Base-by-base conservation (phyloP, 2,329 filamentous ascomycete species). In the Fusarium poae region DNA sequence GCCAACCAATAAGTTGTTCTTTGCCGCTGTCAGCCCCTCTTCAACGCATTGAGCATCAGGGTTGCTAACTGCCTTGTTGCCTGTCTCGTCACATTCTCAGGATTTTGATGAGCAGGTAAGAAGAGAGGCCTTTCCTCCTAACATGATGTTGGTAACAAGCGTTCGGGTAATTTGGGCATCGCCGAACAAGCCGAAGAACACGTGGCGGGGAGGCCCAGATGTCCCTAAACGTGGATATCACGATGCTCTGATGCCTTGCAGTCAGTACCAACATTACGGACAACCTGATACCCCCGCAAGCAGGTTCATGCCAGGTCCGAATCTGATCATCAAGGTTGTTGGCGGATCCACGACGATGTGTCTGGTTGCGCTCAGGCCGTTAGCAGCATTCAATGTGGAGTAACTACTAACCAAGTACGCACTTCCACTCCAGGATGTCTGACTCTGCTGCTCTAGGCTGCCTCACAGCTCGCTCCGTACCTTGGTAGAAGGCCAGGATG, bases 271-370 rank as follows among this genome's bases (percentile, higher is more conserved):
- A 21, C 34, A 39, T 40, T 23, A 20, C 25, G 11, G 10, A 13
- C 34, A 20, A 40, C 34, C 34, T 45, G 27, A 40, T 20, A 25
- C 34, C 35, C 18, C 35, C 18, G 48, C 18, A 40, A 56, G 27
- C 40, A 40, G 21, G 23, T 39, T 51, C 48, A 54, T 61, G 45
- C 46, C 58, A 59, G 34, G 32, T 48, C 57, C 57, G 48, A 64
- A 29, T 48, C 55, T 53, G 58, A 68, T 67, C 67, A 70, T 70
- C 67, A 70, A 70, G 67, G 67, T 70, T 55, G 51, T 44, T 25
- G 43, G 58, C 55, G 59, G 55, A 70, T 44, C 67, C 67, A 37
- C 27, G 37, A 16, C 35, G 32, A 70, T 67, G 58, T 45, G 55
- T 64, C 52, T 50, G 63, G 53, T 25, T 54, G 59, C 67, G 62